Conservation (phyloP, 805 yeast species). For the Blastobotrys parvus region DNA sequence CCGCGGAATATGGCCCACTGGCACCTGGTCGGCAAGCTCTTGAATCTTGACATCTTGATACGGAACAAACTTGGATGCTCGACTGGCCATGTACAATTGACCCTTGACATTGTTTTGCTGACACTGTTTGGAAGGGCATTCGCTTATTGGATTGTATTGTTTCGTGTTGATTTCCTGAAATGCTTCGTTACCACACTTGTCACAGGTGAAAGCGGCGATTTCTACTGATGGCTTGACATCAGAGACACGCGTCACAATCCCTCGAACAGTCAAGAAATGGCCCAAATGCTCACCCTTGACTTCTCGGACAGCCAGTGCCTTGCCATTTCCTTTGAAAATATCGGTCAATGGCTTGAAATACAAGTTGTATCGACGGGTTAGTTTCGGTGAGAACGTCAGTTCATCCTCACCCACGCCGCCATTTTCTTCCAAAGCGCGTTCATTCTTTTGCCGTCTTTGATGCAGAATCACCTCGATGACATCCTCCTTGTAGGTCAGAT, state of each 20-base stretch:
- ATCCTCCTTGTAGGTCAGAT: conserved; percentile 72
- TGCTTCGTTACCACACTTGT: conserved; percentile 91
- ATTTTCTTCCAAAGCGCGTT: conserved; percentile 46
- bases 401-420: conserved; percentile 22
- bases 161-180: conserved; percentile 89
- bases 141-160: conserved; percentile 77
- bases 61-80: conserved; percentile 92
- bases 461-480: conserved; percentile 88
- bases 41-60: conserved; percentile 95
- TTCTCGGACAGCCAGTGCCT: conserved; percentile 81
- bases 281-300: conserved; percentile 81
- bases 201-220: conserved; percentile 95
- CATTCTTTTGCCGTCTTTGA: conserved; percentile 80
- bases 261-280: conserved; percentile 79
- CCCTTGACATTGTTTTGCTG: conserved; percentile 73
- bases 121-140: conserved; percentile 82
- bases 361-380: conserved; percentile 77
- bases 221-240: conserved; percentile 90
- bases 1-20: conserved; percentile 96
- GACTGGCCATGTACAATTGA: conserved; percentile 80
- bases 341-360: conserved; percentile 74
- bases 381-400: conserved; percentile 71
- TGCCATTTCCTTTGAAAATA: conserved; percentile 27
- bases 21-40: conserved; percentile 93
- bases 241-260: conserved; percentile 89